Base-by-base conservation (phyloP, 257 asterid genomes). In the Solanum paucissectum region DNA sequence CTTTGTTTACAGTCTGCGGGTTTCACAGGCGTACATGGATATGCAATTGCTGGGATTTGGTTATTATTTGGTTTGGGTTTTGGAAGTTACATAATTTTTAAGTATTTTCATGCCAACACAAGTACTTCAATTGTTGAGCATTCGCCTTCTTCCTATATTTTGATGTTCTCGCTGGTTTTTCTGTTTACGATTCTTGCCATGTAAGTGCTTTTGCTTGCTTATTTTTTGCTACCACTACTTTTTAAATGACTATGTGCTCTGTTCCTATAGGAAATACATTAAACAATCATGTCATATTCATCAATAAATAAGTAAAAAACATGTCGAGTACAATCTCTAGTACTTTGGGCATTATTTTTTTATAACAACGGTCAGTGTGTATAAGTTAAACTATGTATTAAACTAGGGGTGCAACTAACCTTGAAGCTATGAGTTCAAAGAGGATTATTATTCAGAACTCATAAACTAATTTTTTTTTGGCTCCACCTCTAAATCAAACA, bases 41-140 rank as follows among this genome's bases (percentile, higher is more conserved):
- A 92, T 87, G 91, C 92, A 27, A 88, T 94, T 82, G 94, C 93
- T 10, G 94, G 94, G 16, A 69, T 92, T 37, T 94, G 95, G 96
- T 58, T 94, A 49, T 71, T 92, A 23, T 62, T 86, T 49, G 94
- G 95, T 12, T n/a, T 94, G 83, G 93, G 92, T 52, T 72, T 89
- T 87, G 94, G 91, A 76, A 66, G 89, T 87, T 94, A 87, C 85
- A 34, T 92, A 38, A 40, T 88, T 85, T 12, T 86, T 32, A 93
- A 89, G 91, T 87, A 81, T 62, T 86, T 55, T 44, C 83, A 34
- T 36, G 91, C 90, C 64, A 82, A 46, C 29, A 29, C 91, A 46
- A 29, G 1, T 69, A 75, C 90, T 66, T 84, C 89, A 12, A 33
- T 88, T 25, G 86, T 58, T n/a, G 83, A 91, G 40, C 88, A 82